Evolutionary conservation across 1,284 basidiomycete species (phyloP), one percentile per base, ranked within the genome.

Genomic region (Ceraceosorus bombacis): DNA sequence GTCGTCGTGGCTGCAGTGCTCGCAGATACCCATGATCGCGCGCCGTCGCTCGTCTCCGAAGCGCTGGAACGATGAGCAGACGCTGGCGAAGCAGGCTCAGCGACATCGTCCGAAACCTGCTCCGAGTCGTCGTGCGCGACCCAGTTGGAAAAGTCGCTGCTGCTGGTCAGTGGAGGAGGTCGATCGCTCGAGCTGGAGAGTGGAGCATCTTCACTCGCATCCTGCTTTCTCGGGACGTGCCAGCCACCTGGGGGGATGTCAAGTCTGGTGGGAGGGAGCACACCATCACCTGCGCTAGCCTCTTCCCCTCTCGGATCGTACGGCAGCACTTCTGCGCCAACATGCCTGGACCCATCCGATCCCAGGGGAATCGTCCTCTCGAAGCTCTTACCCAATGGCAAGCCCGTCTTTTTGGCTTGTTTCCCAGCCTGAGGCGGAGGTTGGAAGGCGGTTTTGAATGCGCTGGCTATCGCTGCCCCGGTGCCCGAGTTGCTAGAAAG

Each of bases 371-470:
- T 64, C 6, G 40, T 54, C 36, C 72, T 60, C 49, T 64, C 55
- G 39, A 72, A 73, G 7, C 61, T 58, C 58, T 71, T 73, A 51
- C 72, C 72, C 7, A 73, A 63, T 6, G 52, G 60, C 41, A 61
- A 61, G 15, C 67, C 70, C 37, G 65, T 60, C 38, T 62, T 64
- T 51, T 68, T 69, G 62, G 67, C 58, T 48, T 62, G 68, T 17
- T 61, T 63, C 15, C 70, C 70, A 1, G 72, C 59, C 5, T 66
- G 62, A 4, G 69, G 63, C 1, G 27, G 27, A n/a, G 63, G 64
- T 8, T 68, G 55, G 46, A 73, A 73, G 50, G 69, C 67, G 6
- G 65, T 59, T 54, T 72, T 73, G 58, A 73, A 58, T 1, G 68
- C 66, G 4, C 63, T 60, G 41, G 60, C 64, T 50, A 68, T 38